These are phyloP conservation scores for Nicotiana knightiana DNA, from an alignment of 257 asterid species.

Conservation along the genomic window DNA sequence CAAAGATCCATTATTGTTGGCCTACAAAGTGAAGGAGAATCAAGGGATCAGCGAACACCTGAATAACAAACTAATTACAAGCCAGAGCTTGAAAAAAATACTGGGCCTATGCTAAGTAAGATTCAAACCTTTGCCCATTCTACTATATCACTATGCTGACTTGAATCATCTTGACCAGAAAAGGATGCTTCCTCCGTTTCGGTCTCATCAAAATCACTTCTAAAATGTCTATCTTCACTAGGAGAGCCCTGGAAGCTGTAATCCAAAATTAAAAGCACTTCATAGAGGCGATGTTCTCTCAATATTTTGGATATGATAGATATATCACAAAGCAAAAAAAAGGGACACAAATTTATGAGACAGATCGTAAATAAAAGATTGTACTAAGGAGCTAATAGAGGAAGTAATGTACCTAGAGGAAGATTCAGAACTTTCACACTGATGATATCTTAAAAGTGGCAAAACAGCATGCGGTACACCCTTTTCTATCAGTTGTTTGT, in stretches of 20 bases:
- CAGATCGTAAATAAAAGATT: conserved; percentile 8
- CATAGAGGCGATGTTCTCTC: not conserved
- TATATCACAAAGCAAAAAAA: not conserved
- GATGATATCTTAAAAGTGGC: conserved; percentile 62
- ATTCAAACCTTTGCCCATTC: conserved; percentile 92
- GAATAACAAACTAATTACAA: conserved; percentile 10
- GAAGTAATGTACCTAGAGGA: conserved; percentile 56
- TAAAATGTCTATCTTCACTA: conserved; percentile 63
- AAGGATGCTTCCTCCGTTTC: conserved; percentile 87
- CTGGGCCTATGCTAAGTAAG: not conserved
- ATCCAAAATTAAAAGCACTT: not conserved
- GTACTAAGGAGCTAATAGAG: conserved; percentile 10
- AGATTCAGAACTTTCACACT: conserved; percentile 81
- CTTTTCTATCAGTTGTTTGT: conserved; percentile 48
- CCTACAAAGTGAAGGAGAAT: conserved; percentile 41
- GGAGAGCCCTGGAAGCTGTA: conserved; percentile 86
- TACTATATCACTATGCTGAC: conserved; percentile 76
- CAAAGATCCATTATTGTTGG: conserved; percentile 71
- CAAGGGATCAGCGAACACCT: conserved; percentile 11
- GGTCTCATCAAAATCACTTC: conserved; percentile 68
- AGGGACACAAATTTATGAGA: conserved; percentile 6
- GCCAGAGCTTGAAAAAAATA: conserved; percentile 1
- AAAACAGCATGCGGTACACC: conserved; percentile 45
- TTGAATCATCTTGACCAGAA: conserved; percentile 79
- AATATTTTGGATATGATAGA: not conserved